phyloP scores from a whole-genome alignment of 2,329 filamentous ascomycete species.

The Ophiostoma montium region DNA sequence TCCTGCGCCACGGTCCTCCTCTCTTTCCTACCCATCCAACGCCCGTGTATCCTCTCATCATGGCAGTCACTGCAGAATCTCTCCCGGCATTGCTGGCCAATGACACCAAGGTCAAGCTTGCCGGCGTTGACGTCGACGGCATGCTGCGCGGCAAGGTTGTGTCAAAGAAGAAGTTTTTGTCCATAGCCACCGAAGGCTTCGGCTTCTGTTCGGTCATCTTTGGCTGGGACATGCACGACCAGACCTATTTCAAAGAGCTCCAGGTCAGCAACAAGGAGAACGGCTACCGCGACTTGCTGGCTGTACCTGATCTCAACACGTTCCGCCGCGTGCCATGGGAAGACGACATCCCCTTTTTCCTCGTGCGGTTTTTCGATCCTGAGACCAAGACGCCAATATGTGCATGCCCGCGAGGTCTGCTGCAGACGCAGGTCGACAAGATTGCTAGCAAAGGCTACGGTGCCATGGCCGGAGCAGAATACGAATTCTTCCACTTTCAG shows the following conservation, averaged over 20 bases:
- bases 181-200: slow-evolving; percentile 66
- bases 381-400: slow-evolving; percentile 58
- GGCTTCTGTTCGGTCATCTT: slow-evolving; percentile 92
- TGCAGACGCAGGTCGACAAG: slow-evolving; percentile 55
- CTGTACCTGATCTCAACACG: slow-evolving; percentile 61
- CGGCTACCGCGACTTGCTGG: slow-evolving; percentile 75
- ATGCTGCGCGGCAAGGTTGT: slow-evolving; percentile 80
- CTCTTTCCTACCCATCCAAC: too few relatives aligned
- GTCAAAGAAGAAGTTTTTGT: slow-evolving; percentile 85
- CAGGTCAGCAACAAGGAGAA: slow-evolving; percentile 82
- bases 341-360: slow-evolving; percentile 69
- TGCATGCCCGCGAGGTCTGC: slow-evolving; percentile 64
- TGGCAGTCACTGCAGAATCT: slow-evolving; percentile 42
- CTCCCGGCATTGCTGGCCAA: slow-evolving; percentile 52
- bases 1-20: too few relatives aligned
- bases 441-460: slow-evolving; percentile 54
- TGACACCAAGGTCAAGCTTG: slow-evolving; percentile 74
- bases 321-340: slow-evolving; percentile 89
- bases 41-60: not conserved
- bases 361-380: slow-evolving; percentile 72
- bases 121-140: slow-evolving; percentile 77
- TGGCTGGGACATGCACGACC: slow-evolving; percentile 95
- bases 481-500: slow-evolving; percentile 88
- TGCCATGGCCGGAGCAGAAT: slow-evolving; percentile 86
- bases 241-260: slow-evolving; percentile 75